Percentiles rank a stretch among this genome's conserved stretches.
Evolutionary conservation across 2,329 filamentous ascomycete genomes (phyloP).

Genomic region (Dothideomycetes sp.): DNA sequence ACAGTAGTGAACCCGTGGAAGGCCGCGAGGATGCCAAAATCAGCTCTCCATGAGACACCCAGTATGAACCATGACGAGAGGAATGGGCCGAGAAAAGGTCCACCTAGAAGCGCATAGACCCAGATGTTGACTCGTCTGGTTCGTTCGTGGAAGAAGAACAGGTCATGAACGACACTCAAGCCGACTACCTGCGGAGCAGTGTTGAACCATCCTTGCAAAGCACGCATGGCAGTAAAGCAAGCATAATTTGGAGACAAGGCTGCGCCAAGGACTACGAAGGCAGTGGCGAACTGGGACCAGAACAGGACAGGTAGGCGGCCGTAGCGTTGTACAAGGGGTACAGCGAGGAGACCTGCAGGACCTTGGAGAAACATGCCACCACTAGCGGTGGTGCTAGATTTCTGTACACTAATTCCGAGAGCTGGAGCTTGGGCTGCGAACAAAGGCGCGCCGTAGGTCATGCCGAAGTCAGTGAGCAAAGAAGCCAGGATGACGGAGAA

Average conservation of each 20-base stretch:
- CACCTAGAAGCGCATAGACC: slow-evolving; percentile 17
- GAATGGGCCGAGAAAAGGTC: slow-evolving; percentile 10
- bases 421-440: slow-evolving; percentile 10
- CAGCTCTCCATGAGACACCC: slow-evolving; percentile 9
- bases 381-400: slow-evolving; percentile 10
- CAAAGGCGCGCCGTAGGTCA: slow-evolving; percentile 13
- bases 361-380: slow-evolving; percentile 14
- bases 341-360: slow-evolving; percentile 15
- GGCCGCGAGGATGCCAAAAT: slow-evolving; percentile 8
- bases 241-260: slow-evolving; percentile 13
- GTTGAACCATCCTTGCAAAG: slow-evolving; percentile 17
- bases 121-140: slow-evolving; percentile 24
- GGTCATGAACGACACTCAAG: slow-evolving; percentile 22
- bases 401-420: slow-evolving; percentile 8
- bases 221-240: slow-evolving; percentile 17
- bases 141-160: slow-evolving; percentile 28
- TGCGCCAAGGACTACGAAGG: slow-evolving; percentile 13
- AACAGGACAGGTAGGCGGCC: slow-evolving; percentile 20
- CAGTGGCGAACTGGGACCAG: slow-evolving; percentile 16
- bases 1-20: slow-evolving; percentile 12
- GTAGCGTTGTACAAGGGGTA: slow-evolving; percentile 15
- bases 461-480: slow-evolving; percentile 14
- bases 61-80: slow-evolving; percentile 11
- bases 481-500: slow-evolving; percentile 8
- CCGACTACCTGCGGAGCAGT: slow-evolving; percentile 19